phyloP scores from a whole-genome alignment of 805 yeast genomes.

The Candida tammaniensis region DNA sequence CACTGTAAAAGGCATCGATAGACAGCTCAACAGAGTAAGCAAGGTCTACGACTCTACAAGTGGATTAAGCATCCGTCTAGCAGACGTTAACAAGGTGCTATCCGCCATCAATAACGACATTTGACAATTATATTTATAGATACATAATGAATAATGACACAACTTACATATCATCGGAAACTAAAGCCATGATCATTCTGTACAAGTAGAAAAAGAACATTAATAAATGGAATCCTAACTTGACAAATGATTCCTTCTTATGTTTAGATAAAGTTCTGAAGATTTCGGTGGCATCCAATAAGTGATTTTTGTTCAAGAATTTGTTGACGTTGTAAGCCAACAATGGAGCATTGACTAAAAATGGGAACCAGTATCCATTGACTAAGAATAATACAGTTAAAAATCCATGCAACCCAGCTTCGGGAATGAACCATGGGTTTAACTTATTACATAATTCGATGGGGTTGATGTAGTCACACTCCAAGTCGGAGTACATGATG shows the following conservation, averaged over 20 bases:
- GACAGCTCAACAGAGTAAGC: constrained; percentile 1
- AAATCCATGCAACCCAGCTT: constrained; percentile 78
- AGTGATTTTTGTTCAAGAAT: constrained; percentile 73
- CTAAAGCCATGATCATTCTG: constrained; percentile 92
- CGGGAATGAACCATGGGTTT: constrained; percentile 86
- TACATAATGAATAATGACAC: constrained; percentile 1
- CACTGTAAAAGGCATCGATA: constrained; percentile 8
- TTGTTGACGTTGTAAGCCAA: constrained; percentile 81
- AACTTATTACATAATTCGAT: constrained; percentile 92
- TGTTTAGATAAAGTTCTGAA: constrained; percentile 91
- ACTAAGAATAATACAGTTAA: constrained; percentile 68
- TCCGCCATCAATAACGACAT: constrained; percentile 13
- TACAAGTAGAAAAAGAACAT: constrained; percentile 95
- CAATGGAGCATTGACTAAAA: constrained; percentile 79
- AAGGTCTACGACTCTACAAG: constrained; percentile 22
- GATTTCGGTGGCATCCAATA: constrained; percentile 95
- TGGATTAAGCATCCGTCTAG: constrained; percentile 23
- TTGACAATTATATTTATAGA: constrained; percentile 1
- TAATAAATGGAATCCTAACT: constrained; percentile 85
- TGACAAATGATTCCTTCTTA: constrained; percentile 87
- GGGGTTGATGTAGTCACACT: constrained; percentile 95
- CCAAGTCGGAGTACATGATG: constrained; percentile 91
- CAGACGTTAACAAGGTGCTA: constrained; percentile 22
- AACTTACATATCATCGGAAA: constrained; percentile 51
- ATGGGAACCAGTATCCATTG: constrained; percentile 90